Base-by-base conservation (phyloP, 805 yeast species). In the Saturnispora kantuleensis region DNA sequence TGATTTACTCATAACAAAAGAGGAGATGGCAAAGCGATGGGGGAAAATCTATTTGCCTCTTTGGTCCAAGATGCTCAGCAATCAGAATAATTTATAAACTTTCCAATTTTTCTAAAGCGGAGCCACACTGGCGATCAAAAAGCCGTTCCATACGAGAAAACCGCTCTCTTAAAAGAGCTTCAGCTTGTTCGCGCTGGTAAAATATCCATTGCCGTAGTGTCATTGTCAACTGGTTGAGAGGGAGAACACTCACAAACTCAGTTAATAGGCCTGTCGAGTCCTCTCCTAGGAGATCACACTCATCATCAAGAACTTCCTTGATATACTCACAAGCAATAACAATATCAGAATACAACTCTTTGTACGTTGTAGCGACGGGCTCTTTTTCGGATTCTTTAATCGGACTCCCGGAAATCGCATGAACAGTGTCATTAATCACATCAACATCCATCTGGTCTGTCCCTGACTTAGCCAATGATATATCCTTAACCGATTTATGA, bases 161-260 rank as follows among this genome's bases (percentile, higher is more conserved):
- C 28, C 72, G 70, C 28, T 66, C 66, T 31, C 66, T 57, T 5
- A 81, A 65, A 39, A 76, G 65, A 26, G 59, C 59, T 35, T 70
- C 70, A 17, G 83, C 79, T 50, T 73, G 74, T 10, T 63, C 60
- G 0, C 86, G 83, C 52, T 73, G 72, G 50, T 70, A 66, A 29
- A 56, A 55, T 16, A 84, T 62, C 95, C 95, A 87, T 47, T 82
- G 75, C 40, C 70, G 68, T n/a, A 86, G 73, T 0, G 83, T 75
- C 81, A 81, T 77, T 10, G 74, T 68, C 52, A 84, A 66, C 55
- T 84, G 88, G 21, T 73, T 74, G 29, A 73, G 77, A 0, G 90
- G 89, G 76, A 84, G 77, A 36, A 76, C 77, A 1, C 78, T 69
- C 6, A 82, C 76, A 53, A 83, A 83, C 41, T 68, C 67, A 0